Percentiles rank a stretch among this genome's conserved stretches.
Evolutionary conservation across 2,329 filamentous ascomycete species (phyloP).

Genomic region (Pestalotiopsis sp.): DNA sequence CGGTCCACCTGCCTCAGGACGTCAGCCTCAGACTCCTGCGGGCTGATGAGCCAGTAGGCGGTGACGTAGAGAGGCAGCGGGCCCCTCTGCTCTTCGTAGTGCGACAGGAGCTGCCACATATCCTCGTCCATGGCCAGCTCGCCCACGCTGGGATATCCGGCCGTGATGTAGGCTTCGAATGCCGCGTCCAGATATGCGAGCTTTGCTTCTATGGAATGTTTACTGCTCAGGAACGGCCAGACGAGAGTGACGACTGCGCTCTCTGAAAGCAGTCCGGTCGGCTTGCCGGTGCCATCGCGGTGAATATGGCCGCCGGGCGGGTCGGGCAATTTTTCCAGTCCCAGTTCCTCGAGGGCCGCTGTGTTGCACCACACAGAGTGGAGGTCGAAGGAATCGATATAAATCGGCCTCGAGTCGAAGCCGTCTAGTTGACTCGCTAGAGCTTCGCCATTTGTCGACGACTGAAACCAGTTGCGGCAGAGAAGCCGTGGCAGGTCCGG

Average conservation of each 20-base stretch:
- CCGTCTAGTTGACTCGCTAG: constrained; percentile 50
- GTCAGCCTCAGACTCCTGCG: constrained; percentile 39
- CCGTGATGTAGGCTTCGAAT: constrained; percentile 48
- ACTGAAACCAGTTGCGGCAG: constrained; percentile 57
- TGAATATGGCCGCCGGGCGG: constrained; percentile 54
- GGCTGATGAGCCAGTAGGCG: constrained; percentile 59
- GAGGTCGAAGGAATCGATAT: constrained; percentile 56
- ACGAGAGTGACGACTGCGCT: constrained; percentile 52
- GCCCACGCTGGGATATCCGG: constrained; percentile 55
- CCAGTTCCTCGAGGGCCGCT: constrained; percentile 49
- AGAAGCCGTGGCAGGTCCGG: constrained; percentile 49
- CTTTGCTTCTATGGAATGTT: constrained; percentile 47
- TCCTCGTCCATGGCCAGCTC: constrained; percentile 65
- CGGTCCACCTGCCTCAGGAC: constrained; percentile 49
- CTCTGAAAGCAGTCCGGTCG: constrained; percentile 52
- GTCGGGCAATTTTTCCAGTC: constrained; percentile 42
- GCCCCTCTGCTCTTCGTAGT: constrained; percentile 34
- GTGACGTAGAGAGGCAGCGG: constrained; percentile 44
- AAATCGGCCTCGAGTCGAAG: constrained; percentile 54
- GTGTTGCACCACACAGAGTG: constrained; percentile 59
- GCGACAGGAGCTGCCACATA: constrained; percentile 51
- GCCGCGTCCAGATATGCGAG: constrained; percentile 48
- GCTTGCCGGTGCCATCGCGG: constrained; percentile 45
- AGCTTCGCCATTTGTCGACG: constrained; percentile 33
- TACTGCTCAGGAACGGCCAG: constrained; percentile 53